Evolutionary conservation across 345 rosid species (phyloP).

Genomic region (Citrus reticulata): DNA sequence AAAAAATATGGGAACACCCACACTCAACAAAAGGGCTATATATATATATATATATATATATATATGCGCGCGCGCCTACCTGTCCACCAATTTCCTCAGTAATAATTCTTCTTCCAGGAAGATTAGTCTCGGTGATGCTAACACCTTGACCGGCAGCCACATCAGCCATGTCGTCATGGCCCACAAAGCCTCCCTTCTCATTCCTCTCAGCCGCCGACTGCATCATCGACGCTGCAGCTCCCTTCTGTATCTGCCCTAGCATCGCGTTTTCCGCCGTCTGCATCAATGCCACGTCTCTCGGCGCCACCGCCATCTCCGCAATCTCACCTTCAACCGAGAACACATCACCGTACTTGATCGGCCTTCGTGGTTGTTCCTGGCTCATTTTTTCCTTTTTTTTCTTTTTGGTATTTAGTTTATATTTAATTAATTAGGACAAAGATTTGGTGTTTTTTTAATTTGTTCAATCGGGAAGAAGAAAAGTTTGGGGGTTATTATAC

Average conservation of each 20-base stretch:
- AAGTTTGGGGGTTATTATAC: not conserved
- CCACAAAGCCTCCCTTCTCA: constrained; percentile 29
- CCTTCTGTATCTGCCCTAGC: constrained; percentile 21
- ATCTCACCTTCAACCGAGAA: constrained; percentile 30
- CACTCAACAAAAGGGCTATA: too few relatives aligned
- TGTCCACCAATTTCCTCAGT: constrained; percentile 27
- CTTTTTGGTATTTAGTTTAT: too few relatives aligned
- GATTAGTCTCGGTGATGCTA: constrained; percentile 15
- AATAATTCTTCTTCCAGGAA: constrained; percentile 20
- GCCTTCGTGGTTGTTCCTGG: constrained; percentile 28
- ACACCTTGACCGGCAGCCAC: constrained; percentile 1
- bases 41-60: too few relatives aligned
- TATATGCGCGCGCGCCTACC: not conserved
- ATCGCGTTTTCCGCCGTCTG: constrained; percentile 29
- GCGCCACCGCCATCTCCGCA: constrained; percentile 26
- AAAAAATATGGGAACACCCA: too few relatives aligned
- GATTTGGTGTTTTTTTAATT: not conserved
- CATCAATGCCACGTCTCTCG: constrained; percentile 27
- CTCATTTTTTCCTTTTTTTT: constrained; percentile 24
- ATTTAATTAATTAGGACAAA: not conserved
- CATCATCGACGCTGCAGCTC: constrained; percentile 20
- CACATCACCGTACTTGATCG: constrained; percentile 31
- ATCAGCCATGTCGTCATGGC: constrained; percentile 10
- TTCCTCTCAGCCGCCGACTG: constrained; percentile 21
- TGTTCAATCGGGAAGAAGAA: not conserved